These are phyloP conservation scores for Penicillium rolfsii DNA, from an alignment of 2,329 filamentous ascomycete genomes.

Conservation along the genomic window DNA sequence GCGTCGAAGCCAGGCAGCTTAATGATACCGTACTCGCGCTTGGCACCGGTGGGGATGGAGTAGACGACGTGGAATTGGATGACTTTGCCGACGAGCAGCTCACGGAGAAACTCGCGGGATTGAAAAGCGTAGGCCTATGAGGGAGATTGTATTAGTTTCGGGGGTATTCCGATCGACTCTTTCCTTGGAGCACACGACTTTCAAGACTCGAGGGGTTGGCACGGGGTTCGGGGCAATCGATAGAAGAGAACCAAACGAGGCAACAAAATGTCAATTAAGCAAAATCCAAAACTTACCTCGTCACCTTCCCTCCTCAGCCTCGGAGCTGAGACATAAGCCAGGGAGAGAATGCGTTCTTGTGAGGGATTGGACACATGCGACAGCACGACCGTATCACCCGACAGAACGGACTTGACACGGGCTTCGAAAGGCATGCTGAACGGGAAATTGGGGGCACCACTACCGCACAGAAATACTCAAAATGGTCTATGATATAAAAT, in stretches of 20 bases:
- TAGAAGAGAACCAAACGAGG: background rate
- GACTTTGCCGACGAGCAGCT: constrained; percentile 80
- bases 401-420: constrained; percentile 90
- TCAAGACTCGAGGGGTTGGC: background rate
- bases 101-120: constrained; percentile 89
- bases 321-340: constrained; percentile 90
- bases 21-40: constrained; percentile 85
- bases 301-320: constrained; percentile 86
- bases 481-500: constrained; percentile 12
- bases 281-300: constrained; percentile 58
- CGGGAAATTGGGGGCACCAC: constrained; percentile 14
- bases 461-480: constrained; percentile 18
- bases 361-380: constrained; percentile 78
- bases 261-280: background rate
- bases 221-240: background rate
- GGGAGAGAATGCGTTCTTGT: constrained; percentile 81
- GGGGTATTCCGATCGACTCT: background rate
- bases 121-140: constrained; percentile 79
- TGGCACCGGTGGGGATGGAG: constrained; percentile 75
- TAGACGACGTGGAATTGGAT: constrained; percentile 86
- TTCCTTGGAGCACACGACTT: background rate
- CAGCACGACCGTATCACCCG: constrained; percentile 88
- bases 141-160: background rate
- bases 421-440: constrained; percentile 54
- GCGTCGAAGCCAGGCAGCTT: constrained; percentile 70